Evolutionary conservation across 1,139 yeast genomes (phyloP).

Genomic region (Spencermartinsiella ligniputridi): DNA sequence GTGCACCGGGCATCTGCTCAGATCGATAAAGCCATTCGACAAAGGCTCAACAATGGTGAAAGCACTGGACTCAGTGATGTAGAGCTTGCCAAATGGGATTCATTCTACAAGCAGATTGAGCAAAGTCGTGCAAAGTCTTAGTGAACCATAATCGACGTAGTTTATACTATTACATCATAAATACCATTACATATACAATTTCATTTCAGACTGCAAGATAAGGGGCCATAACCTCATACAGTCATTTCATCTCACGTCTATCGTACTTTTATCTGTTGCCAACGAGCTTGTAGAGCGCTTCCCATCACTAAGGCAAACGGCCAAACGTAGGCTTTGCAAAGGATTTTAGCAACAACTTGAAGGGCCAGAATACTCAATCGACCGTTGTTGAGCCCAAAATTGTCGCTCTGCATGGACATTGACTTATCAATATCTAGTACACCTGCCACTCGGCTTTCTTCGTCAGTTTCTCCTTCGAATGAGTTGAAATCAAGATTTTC

Average conservation of each 20-base stretch:
- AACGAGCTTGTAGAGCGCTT: slow-evolving; percentile 26
- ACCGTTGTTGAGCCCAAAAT: slow-evolving; percentile 1
- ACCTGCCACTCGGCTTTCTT: slow-evolving; percentile 7
- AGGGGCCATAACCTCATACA: too few relatives aligned
- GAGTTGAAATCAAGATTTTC: slow-evolving; percentile 18
- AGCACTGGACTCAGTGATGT: slow-evolving; percentile 20
- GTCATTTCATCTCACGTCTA: background rate
- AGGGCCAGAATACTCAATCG: slow-evolving; percentile 23
- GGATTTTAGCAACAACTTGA: slow-evolving; percentile 25
- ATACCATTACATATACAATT: background rate
- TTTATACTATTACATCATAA: background rate
- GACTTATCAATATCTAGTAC: slow-evolving; percentile 10
- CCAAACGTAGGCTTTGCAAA: slow-evolving; percentile 29
- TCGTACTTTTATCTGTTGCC: slow-evolving; percentile 17
- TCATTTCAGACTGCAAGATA: too few relatives aligned
- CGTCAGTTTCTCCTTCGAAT: slow-evolving; percentile 7
- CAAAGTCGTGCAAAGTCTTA: background rate
- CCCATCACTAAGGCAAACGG: slow-evolving; percentile 32
- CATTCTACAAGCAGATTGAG: slow-evolving; percentile 5
- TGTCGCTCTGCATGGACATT: slow-evolving; percentile 6
- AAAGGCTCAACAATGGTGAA: slow-evolving; percentile 12
- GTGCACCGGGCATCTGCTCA: slow-evolving; percentile 22
- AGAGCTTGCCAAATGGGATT: slow-evolving; percentile 21
- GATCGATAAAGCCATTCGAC: slow-evolving; percentile 22
- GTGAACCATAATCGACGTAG: too few relatives aligned